These are phyloP conservation scores for Cicer chorassanicum DNA, from an alignment of 306 rosid genomes.

Conservation along the genomic window DNA sequence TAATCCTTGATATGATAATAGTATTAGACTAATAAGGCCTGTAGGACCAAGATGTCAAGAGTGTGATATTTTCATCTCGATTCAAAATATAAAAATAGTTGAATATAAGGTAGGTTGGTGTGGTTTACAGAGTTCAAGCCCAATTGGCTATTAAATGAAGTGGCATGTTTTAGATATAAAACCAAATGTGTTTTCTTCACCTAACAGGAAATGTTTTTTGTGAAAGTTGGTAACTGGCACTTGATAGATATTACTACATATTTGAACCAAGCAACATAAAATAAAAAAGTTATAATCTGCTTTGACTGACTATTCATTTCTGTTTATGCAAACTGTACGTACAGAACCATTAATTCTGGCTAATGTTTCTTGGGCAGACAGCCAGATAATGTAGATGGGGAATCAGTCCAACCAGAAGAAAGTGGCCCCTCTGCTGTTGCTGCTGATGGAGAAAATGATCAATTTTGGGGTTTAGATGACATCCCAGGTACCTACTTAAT, in stretches of 20 bases:
- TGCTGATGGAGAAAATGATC: constrained; percentile 72
- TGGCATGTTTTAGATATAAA: not conserved
- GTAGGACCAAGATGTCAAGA: not conserved
- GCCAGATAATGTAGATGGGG: constrained; percentile 70
- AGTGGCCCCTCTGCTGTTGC: constrained; percentile 52
- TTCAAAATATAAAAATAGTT: not conserved
- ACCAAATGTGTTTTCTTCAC: not conserved
- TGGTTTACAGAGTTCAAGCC: not conserved
- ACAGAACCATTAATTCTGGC: constrained; percentile 28
- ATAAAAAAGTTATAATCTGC: not conserved
- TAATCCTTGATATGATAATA: not conserved
- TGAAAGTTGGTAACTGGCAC: constrained; percentile 8
- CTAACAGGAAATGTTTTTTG: constrained; percentile 1
- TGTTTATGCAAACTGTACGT: constrained; percentile 34
- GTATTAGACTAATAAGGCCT: not conserved
- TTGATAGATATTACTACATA: not conserved
- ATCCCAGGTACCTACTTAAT: constrained; percentile 69
- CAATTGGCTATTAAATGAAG: not conserved
- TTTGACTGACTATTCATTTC: constrained; percentile 32
- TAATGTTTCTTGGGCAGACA: constrained; percentile 57
- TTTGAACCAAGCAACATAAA: constrained; percentile 24
- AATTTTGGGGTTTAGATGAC: constrained; percentile 81
- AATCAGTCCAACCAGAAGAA: constrained; percentile 57
- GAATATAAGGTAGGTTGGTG: not conserved
- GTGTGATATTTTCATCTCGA: not conserved